Evolutionary conservation across 371 early-diverging fungal genomes (phyloP).

Genomic region (Mortierella sp.): DNA sequence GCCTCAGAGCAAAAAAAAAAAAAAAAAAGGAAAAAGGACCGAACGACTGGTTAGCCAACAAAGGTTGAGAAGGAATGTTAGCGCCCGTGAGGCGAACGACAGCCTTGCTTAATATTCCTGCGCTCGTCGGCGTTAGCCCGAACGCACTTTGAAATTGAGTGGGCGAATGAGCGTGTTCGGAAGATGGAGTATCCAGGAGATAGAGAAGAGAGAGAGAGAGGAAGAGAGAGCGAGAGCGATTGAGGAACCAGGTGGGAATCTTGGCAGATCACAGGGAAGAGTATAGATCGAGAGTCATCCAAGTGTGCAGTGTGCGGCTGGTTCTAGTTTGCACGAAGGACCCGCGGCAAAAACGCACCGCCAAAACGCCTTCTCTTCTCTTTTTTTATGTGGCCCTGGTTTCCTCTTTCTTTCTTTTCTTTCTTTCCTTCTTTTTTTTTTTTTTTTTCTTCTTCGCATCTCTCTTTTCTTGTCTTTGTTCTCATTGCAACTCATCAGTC

Average conservation of each 20-base stretch:
- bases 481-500: background rate
- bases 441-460: background rate
- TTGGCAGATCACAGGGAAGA: constrained; percentile 2
- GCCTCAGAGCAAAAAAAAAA: too few relatives aligned
- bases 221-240: too few relatives aligned
- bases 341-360: too few relatives aligned
- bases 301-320: background rate
- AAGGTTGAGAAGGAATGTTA: too few relatives aligned
- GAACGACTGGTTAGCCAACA: too few relatives aligned
- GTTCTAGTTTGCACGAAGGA: background rate
- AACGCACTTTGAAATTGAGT: too few relatives aligned
- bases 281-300: background rate
- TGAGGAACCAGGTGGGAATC: background rate
- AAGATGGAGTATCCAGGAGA: background rate
- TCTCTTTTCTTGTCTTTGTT: background rate
- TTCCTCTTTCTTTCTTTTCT: background rate
- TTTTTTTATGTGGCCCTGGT: background rate
- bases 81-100: too few relatives aligned
- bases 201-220: background rate
- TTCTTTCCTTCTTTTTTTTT: background rate
- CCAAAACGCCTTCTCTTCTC: background rate
- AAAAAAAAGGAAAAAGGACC: too few relatives aligned
- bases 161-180: too few relatives aligned
- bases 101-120: too few relatives aligned
- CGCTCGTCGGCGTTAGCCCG: too few relatives aligned